These are phyloP conservation scores for Lecanicillium sp. DNA, from an alignment of 2,329 filamentous ascomycete genomes.

Conservation along the genomic window DNA sequence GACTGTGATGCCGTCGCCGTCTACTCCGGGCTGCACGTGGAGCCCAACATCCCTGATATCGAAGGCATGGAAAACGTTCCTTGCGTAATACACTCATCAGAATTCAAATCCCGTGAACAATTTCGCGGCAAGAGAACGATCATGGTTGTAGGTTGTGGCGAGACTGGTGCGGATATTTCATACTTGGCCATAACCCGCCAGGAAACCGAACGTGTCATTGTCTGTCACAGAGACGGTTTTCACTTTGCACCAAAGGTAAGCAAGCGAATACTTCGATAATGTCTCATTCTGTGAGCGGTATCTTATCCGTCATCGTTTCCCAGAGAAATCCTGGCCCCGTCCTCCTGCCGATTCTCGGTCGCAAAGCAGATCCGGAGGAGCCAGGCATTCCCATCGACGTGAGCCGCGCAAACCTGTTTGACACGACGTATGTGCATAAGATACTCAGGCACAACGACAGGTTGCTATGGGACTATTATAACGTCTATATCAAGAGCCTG, in stretches of 20 bases:
- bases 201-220: conserved; percentile 25
- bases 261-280: too few relatives aligned
- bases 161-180: conserved; percentile 34
- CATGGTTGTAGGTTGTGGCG: conserved; percentile 32
- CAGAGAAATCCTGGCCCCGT: conserved; percentile 13
- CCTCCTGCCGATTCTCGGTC: conserved; percentile 12
- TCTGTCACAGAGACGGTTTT: conserved; percentile 34
- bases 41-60: conserved; percentile 28
- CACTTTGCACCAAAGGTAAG: conserved; percentile 30
- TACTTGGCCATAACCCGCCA: conserved; percentile 31
- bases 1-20: conserved; percentile 34
- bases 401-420: conserved; percentile 33
- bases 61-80: conserved; percentile 26
- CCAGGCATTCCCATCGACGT: conserved; percentile 33
- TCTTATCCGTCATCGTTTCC: too few relatives aligned
- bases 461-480: conserved; percentile 33
- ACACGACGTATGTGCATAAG: conserved; percentile 35
- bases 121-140: conserved; percentile 30
- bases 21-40: conserved; percentile 32
- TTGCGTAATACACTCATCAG: conserved; percentile 32
- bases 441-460: conserved; percentile 25
- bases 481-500: conserved; percentile 27
- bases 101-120: conserved; percentile 30
- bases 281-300: too few relatives aligned
- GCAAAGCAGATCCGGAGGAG: conserved; percentile 7